phyloP scores from a whole-genome alignment of 2,329 filamentous ascomycete genomes.

The Allantophomopsis cytisporea region DNA sequence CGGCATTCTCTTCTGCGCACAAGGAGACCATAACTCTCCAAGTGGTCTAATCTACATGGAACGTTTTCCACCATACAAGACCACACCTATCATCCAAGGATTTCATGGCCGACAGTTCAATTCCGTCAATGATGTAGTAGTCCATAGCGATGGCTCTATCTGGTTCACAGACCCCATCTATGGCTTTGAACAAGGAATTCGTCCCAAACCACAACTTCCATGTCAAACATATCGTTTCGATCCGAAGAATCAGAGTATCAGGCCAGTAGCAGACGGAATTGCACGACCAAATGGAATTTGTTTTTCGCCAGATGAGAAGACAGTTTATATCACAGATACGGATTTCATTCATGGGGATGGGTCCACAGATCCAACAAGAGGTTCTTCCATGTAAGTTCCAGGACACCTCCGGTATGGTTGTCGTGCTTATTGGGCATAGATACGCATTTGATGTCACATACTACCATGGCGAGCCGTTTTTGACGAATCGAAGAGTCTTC shows the following conservation, averaged over 20 bases:
- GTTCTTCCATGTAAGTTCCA: slow-evolving; percentile 16
- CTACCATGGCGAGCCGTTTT: slow-evolving; percentile 6
- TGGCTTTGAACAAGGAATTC: slow-evolving; percentile 43
- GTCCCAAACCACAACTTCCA: slow-evolving; percentile 34
- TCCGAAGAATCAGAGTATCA: slow-evolving; percentile 32
- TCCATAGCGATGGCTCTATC: slow-evolving; percentile 39
- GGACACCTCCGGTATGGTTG: slow-evolving; percentile 10
- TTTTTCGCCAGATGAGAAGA: slow-evolving; percentile 37
- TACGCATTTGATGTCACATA: slow-evolving; percentile 11
- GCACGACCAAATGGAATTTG: slow-evolving; percentile 39
- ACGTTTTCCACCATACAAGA: slow-evolving; percentile 5
- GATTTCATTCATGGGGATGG: slow-evolving; percentile 19
- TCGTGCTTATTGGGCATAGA: neutral
- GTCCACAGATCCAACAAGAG: slow-evolving; percentile 3
- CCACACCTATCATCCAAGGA: slow-evolving; percentile 37
- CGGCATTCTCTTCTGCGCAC: slow-evolving; percentile 12
- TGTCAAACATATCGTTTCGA: slow-evolving; percentile 46
- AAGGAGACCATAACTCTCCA: slow-evolving; percentile 5
- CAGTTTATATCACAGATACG: slow-evolving; percentile 43
- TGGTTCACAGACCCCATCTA: slow-evolving; percentile 53
- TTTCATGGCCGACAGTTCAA: slow-evolving; percentile 45
- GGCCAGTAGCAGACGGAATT: slow-evolving; percentile 43
- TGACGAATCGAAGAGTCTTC: slow-evolving; percentile 26
- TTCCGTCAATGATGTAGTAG: slow-evolving; percentile 43
- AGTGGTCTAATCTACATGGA: slow-evolving; percentile 11